phyloP scores from a whole-genome alignment of 257 asterid genomes.

The Scutellaria galericulata region DNA sequence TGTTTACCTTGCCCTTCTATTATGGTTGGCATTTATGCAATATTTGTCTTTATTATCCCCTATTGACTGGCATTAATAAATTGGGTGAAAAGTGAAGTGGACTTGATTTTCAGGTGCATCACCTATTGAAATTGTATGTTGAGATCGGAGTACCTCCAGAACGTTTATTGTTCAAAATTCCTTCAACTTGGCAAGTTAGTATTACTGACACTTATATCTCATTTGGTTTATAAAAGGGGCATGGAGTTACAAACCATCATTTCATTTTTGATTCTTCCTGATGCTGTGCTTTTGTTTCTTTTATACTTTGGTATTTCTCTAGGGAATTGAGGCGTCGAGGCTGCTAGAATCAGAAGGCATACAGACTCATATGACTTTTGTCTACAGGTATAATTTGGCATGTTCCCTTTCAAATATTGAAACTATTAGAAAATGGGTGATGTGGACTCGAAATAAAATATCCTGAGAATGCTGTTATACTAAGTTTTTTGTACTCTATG shows the following conservation, averaged over 20 bases:
- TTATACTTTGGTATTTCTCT: conserved; percentile 28
- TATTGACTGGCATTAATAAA: conserved; percentile 13
- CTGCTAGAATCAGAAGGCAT: conserved; percentile 90
- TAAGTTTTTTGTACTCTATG: neutral
- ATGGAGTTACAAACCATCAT: neutral
- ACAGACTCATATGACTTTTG: conserved; percentile 95
- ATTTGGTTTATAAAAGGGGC: conserved; percentile 5
- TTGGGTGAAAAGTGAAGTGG: neutral
- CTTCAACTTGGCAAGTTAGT: conserved; percentile 96
- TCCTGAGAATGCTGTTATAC: neutral
- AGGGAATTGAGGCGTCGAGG: conserved; percentile 98
- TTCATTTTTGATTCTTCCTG: conserved; percentile 17
- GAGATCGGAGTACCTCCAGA: conserved; percentile 72
- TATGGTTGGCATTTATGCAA: neutral
- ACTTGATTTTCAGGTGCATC: conserved; percentile 68
- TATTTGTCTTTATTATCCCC: conserved; percentile 1
- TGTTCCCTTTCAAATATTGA: conserved; percentile 5
- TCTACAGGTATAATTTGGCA: conserved; percentile 69
- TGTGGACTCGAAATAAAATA: neutral
- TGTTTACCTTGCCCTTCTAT: neutral
- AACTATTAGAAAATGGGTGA: neutral
- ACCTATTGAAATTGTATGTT: conserved; percentile 69
- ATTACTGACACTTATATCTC: conserved; percentile 15
- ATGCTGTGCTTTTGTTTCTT: conserved; percentile 1
- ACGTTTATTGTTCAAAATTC: conserved; percentile 86